These are phyloP conservation scores for Talaromyces ruber DNA, from an alignment of 495 filamentous ascomycete genomes.

Conservation along the genomic window DNA sequence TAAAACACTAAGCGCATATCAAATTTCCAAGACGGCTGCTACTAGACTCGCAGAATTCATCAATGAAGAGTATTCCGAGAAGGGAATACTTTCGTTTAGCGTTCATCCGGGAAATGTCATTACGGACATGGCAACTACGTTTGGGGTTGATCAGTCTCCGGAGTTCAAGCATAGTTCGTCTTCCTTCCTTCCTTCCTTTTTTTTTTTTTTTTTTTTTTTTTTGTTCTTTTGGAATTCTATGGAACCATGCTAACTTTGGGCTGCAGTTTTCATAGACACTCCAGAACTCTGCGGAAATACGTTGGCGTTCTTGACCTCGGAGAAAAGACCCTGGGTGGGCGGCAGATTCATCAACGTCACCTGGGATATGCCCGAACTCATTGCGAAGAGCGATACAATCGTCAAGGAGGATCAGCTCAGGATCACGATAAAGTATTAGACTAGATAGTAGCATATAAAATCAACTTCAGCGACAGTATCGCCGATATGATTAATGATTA, in stretches of 20 bases:
- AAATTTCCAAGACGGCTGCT: conserved; percentile 28
- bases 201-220: too few species aligned
- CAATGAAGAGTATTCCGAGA: conserved; percentile 25
- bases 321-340: conserved; percentile 28
- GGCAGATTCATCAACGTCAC: conserved; percentile 25
- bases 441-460: background rate
- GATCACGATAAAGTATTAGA: background rate
- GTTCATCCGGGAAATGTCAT: conserved; percentile 37
- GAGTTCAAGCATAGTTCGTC: background rate
- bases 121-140: conserved; percentile 21
- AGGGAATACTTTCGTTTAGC: conserved; percentile 30
- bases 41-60: conserved; percentile 34
- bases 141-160: background rate
- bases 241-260: background rate
- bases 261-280: conserved; percentile 16
- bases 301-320: conserved; percentile 22
- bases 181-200: background rate
- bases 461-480: background rate
- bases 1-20: conserved; percentile 25
- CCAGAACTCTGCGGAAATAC: conserved; percentile 27
- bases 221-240: too few species aligned
- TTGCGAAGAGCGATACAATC: conserved; percentile 31
- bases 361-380: conserved; percentile 41
- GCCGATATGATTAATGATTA: too few species aligned
- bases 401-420: conserved; percentile 29